Percentiles rank a stretch among this genome's conserved stretches.
Evolutionary conservation across 2,329 filamentous ascomycete species (phyloP).

Genomic region (Beauveria scarabaeidicola): DNA sequence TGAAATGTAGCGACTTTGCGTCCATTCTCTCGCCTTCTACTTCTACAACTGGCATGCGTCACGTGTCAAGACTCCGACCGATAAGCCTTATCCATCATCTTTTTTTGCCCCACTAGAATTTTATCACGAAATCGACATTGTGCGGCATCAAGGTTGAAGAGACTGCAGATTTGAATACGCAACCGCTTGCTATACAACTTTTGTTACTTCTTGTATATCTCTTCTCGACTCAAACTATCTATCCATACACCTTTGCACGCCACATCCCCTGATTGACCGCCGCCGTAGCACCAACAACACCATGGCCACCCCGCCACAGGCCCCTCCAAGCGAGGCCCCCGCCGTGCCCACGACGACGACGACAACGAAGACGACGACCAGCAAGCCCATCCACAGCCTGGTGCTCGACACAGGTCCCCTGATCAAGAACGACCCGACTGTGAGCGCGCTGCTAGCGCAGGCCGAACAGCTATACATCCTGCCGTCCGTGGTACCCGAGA

Average conservation of each 20-base stretch:
- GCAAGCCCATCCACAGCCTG: constrained; percentile 70
- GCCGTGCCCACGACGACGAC: background rate
- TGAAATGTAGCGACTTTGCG: background rate
- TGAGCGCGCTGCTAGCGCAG: constrained; percentile 71
- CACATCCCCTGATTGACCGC: no score
- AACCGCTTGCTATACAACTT: background rate
- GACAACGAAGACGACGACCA: constrained; percentile 9
- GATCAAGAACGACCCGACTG: constrained; percentile 82
- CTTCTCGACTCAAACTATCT: background rate
- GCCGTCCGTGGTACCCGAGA: constrained; percentile 78
- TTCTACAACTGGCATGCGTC: background rate
- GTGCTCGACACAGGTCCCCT: constrained; percentile 87
- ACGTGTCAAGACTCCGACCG: background rate
- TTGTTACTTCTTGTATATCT: no score
- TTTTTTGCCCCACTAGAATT: constrained; percentile 5
- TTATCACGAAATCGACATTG: constrained; percentile 5
- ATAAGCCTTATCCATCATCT: constrained; percentile 10
- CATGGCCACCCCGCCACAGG: constrained; percentile 10
- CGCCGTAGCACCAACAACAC: background rate
- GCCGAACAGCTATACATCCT: constrained; percentile 74
- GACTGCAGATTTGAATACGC: background rate
- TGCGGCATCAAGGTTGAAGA: background rate
- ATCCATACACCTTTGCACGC: background rate
- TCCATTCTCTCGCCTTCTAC: background rate
- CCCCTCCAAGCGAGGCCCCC: constrained; percentile 5